A percentile compares a stretch with the other conserved stretches of the same genome.
phyloP scores from a whole-genome alignment of 2,329 filamentous ascomycete genomes.

The Trichoderma sp. region DNA sequence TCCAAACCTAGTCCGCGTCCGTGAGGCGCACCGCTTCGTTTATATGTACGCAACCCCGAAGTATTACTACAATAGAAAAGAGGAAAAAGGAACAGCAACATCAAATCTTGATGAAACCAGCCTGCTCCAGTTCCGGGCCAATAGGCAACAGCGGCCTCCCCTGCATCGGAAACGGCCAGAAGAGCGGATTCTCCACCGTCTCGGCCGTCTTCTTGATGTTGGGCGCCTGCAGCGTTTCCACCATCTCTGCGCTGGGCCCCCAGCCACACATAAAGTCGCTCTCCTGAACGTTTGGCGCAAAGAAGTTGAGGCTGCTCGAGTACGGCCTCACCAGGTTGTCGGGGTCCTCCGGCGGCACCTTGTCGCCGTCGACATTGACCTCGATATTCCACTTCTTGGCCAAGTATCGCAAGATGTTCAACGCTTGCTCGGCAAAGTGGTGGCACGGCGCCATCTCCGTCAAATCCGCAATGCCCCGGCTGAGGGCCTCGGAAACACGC shows the following conservation, averaged over 20 bases:
- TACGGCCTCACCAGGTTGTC: conserved; percentile 48
- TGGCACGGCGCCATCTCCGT: conserved; percentile 63
- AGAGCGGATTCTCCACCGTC: conserved; percentile 54
- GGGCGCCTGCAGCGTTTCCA: conserved; percentile 22
- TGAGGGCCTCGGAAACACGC: conserved; percentile 47
- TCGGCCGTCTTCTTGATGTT: conserved; percentile 36
- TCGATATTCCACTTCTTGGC: conserved; percentile 61
- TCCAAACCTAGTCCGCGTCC: not conserved
- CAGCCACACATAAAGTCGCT: conserved; percentile 52
- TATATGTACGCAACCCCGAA: not conserved
- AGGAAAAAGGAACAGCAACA: not conserved
- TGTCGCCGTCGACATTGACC: conserved; percentile 43
- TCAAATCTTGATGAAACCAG: conserved; percentile 51
- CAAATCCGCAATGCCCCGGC: conserved; percentile 57
- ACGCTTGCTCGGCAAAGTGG: conserved; percentile 60
- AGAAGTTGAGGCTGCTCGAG: conserved; percentile 58
- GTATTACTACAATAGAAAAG: not conserved
- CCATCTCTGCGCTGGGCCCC: conserved; percentile 34
- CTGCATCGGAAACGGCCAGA: conserved; percentile 64
- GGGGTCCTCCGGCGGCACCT: conserved; percentile 39
- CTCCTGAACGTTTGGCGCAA: conserved; percentile 51
- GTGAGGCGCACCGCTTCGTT: conserved; percentile 15
- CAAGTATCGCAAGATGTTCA: conserved; percentile 60
- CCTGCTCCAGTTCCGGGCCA: conserved; percentile 49
- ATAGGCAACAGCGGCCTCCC: conserved; percentile 55